A percentile compares a stretch with the other conserved stretches of the same genome.
phyloP scores from a whole-genome alignment of 805 yeast species.

The Ogataea wickerhamii region DNA sequence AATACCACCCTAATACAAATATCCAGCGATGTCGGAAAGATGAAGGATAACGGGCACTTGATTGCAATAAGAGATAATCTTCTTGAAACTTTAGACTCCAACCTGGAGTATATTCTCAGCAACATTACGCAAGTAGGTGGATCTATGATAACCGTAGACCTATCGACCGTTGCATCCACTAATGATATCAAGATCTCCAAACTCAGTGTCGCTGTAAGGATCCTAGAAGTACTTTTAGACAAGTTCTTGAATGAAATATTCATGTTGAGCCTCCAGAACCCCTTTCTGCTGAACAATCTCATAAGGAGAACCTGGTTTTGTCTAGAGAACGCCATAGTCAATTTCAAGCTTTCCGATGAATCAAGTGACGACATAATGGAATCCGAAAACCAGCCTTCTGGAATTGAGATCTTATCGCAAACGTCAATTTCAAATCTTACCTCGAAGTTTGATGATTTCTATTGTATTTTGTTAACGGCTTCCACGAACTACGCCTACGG shows the following conservation, averaged over 20 bases:
- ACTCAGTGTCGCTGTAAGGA: slow-evolving; percentile 25
- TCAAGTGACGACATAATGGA: background rate
- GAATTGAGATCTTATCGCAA: slow-evolving; percentile 13
- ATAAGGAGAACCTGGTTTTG: slow-evolving; percentile 33
- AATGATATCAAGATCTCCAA: slow-evolving; percentile 23
- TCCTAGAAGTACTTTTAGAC: slow-evolving; percentile 26
- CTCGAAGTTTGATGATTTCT: slow-evolving; percentile 26
- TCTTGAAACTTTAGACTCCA: slow-evolving; percentile 20
- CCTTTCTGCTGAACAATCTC: slow-evolving; percentile 23
- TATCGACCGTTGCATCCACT: slow-evolving; percentile 13
- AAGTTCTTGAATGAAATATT: slow-evolving; percentile 18
- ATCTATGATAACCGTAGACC: slow-evolving; percentile 12
- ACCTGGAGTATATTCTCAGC: slow-evolving; percentile 21
- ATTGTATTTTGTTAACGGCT: slow-evolving; percentile 24
- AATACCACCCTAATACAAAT: slow-evolving; percentile 23
- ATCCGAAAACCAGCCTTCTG: background rate
- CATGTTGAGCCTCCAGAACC: slow-evolving; percentile 19
- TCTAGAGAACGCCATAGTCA: slow-evolving; percentile 28
- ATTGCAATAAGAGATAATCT: slow-evolving; percentile 19
- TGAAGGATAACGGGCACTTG: slow-evolving; percentile 24
- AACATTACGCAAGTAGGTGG: slow-evolving; percentile 25
- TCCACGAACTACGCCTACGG: slow-evolving; percentile 18
- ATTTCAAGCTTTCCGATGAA: slow-evolving; percentile 20
- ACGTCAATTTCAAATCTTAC: slow-evolving; percentile 16
- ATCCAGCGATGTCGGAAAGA: slow-evolving; percentile 19